Evolutionary conservation across 2,329 filamentous ascomycete genomes (phyloP).

Genomic region (Sporothrix brunneoviolacea): DNA sequence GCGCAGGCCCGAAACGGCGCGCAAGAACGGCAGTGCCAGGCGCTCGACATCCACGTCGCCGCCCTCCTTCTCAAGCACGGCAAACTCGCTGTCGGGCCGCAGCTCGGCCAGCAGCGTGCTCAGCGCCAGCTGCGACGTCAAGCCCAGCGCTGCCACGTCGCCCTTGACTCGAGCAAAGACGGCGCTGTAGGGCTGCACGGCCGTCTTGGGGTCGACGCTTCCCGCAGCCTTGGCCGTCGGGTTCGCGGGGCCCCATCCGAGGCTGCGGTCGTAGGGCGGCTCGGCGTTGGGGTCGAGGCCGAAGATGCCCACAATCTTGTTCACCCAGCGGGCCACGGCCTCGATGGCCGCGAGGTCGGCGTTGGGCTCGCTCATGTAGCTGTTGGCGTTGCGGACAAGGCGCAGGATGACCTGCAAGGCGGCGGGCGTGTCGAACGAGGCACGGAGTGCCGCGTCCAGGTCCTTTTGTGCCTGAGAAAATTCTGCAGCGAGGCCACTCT

Average conservation of each 20-base stretch:
- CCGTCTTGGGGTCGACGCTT: conserved; percentile 12
- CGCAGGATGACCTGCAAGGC: conserved; percentile 57
- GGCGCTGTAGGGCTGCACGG: conserved; percentile 17
- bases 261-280: conserved; percentile 30
- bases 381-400: conserved; percentile 59
- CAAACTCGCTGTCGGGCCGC: conserved; percentile 11
- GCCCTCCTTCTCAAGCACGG: neutral
- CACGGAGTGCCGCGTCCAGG: conserved; percentile 55
- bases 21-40: conserved; percentile 51
- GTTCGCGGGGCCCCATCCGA: conserved; percentile 63
- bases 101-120: conserved; percentile 11
- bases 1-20: conserved; percentile 40
- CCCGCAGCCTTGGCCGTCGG: conserved; percentile 33
- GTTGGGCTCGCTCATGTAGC: conserved; percentile 21
- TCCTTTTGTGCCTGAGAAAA: conserved; percentile 48
- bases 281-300: conserved; percentile 47
- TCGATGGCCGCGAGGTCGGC: conserved; percentile 17
- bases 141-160: conserved; percentile 14
- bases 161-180: conserved; percentile 14
- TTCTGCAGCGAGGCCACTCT: conserved; percentile 25
- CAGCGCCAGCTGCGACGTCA: conserved; percentile 3
- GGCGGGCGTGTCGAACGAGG: conserved; percentile 62
- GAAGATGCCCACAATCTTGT: conserved; percentile 58
- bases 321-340: conserved; percentile 53
- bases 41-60: conserved; percentile 13